Conservation (phyloP, 805 yeast genomes). For the Candida michaelii region DNA sequence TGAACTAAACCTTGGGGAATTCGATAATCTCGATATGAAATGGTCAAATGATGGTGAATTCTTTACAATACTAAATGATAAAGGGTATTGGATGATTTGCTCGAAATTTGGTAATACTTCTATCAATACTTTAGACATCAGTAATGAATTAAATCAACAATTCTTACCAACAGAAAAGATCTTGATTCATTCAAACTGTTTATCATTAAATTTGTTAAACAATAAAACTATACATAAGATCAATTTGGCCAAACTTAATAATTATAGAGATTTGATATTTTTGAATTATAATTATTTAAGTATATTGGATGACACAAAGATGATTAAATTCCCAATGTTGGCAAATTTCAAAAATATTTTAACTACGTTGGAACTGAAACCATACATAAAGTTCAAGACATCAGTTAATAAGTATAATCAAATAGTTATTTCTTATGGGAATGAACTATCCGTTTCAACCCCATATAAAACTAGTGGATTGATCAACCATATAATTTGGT, state of each 20-base stretch:
- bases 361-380: constrained; percentile 20
- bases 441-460: constrained; percentile 29
- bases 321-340: constrained; percentile 30
- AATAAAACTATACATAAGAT: constrained; percentile 22
- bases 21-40: background rate
- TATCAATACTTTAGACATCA: constrained; percentile 26
- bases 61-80: constrained; percentile 21
- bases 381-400: constrained; percentile 23
- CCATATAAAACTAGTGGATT: constrained; percentile 23
- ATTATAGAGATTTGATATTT: constrained; percentile 19
- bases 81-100: constrained; percentile 30
- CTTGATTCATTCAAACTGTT: constrained; percentile 11
- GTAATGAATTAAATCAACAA: constrained; percentile 22
- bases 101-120: constrained; percentile 35
- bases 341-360: constrained; percentile 30
- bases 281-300: constrained; percentile 28
- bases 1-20: constrained; percentile 1
- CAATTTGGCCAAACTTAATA: constrained; percentile 18
- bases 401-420: constrained; percentile 25
- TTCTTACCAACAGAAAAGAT: constrained; percentile 27
- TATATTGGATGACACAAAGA: constrained; percentile 17
- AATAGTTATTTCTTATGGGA: constrained; percentile 29
- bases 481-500: constrained; percentile 40
- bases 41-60: constrained; percentile 42
- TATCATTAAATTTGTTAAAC: constrained; percentile 15